These are phyloP conservation scores for Mortierella alpina DNA, from an alignment of 192 early-diverging fungal species.

Conservation along the genomic window DNA sequence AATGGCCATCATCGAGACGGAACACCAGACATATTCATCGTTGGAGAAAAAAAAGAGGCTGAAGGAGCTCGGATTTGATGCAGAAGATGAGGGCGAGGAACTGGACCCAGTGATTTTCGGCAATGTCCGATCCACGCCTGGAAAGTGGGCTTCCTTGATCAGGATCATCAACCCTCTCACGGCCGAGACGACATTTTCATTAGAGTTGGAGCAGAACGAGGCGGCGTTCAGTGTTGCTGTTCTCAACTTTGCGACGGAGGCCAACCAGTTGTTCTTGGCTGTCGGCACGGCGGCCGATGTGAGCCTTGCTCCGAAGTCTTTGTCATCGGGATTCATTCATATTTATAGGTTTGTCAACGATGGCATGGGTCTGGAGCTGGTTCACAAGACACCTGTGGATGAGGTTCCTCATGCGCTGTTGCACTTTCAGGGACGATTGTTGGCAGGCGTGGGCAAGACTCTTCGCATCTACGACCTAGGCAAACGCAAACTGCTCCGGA, in stretches of 20 bases:
- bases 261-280: conserved; percentile 73
- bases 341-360: conserved; percentile 78
- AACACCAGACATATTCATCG: conserved; percentile 80
- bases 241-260: conserved; percentile 68
- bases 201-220: conserved; percentile 87
- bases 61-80: conserved; percentile 41
- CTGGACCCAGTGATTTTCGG: conserved; percentile 78
- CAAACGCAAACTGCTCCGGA: conserved; percentile 87
- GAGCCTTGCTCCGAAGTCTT: conserved; percentile 73
- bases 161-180: conserved; percentile 83
- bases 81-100: conserved; percentile 61
- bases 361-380: conserved; percentile 75
- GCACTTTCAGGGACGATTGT: conserved; percentile 86
- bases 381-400: conserved; percentile 91
- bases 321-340: conserved; percentile 77
- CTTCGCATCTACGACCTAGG: conserved; percentile 95
- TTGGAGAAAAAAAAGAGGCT: conserved; percentile 70
- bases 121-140: conserved; percentile 69
- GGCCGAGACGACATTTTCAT: conserved; percentile 71
- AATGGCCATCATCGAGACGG: conserved; percentile 92
- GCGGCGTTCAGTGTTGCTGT: conserved; percentile 83
- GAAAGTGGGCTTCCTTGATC: conserved; percentile 90
- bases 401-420: conserved; percentile 86
- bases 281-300: conserved; percentile 88
- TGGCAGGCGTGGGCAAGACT: conserved; percentile 89